Evolutionary conservation across 2,329 filamentous ascomycete species (phyloP).

Genomic region (Allantophomopsis lycopodina): DNA sequence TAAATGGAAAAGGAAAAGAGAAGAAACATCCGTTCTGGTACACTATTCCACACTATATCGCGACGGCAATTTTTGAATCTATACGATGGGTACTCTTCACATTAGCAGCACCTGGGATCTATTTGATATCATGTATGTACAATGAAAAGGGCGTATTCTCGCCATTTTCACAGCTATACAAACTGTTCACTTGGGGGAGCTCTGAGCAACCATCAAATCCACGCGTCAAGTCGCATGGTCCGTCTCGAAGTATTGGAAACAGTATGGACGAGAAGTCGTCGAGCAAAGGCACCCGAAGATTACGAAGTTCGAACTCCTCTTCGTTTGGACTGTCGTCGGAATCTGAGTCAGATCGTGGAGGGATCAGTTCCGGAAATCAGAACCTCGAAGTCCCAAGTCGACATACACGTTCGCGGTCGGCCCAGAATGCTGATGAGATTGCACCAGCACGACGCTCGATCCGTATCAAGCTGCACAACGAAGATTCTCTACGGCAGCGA

Average conservation of each 20-base stretch:
- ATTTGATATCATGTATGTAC: constrained; percentile 72
- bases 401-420: constrained; percentile 51
- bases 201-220: too few relatives aligned
- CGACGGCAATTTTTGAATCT: constrained; percentile 58
- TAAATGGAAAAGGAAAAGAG: constrained; percentile 9
- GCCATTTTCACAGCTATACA: constrained; percentile 58
- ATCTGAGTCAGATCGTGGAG: constrained; percentile 45
- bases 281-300: too few relatives aligned
- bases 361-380: constrained; percentile 9
- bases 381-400: constrained; percentile 16
- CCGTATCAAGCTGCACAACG: constrained; percentile 77
- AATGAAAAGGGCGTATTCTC: constrained; percentile 70
- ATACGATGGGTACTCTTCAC: constrained; percentile 69
- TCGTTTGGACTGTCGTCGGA: constrained; percentile 53
- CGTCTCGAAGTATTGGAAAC: too few relatives aligned
- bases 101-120: constrained; percentile 67
- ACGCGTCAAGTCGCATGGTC: too few relatives aligned
- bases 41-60: constrained; percentile 52
- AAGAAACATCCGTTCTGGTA: too few relatives aligned
- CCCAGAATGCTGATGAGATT: constrained; percentile 46
- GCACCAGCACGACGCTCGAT: constrained; percentile 66
- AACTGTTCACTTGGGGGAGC: constrained; percentile 23
- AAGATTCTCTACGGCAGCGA: constrained; percentile 60
- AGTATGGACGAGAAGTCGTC: too few relatives aligned
- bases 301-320: constrained; percentile 19